phyloP scores from a whole-genome alignment of 78 protist species.

The Parvularia atlantis region DNA sequence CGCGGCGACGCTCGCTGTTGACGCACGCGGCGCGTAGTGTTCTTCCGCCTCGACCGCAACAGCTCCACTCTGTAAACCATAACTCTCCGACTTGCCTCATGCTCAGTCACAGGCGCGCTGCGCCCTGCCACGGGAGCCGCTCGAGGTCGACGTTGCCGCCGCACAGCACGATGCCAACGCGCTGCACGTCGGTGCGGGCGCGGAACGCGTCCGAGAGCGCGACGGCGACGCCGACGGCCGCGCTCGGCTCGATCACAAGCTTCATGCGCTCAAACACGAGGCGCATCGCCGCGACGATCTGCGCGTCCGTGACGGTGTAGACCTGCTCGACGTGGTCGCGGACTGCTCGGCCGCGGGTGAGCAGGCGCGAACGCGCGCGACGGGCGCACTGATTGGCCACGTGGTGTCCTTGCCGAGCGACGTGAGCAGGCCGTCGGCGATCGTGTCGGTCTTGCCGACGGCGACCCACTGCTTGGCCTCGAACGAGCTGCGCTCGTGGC shows the following conservation, averaged over 20 bases:
- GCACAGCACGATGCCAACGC: constrained; percentile 38
- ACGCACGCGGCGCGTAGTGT: no score
- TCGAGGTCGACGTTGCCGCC: constrained; percentile 62
- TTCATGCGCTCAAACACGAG: constrained; percentile 73
- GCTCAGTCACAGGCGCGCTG: no score
- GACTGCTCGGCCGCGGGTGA: not conserved
- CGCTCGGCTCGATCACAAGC: constrained; percentile 66
- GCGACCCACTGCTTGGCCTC: no score
- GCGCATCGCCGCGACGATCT: constrained; percentile 54
- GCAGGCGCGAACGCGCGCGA: not conserved
- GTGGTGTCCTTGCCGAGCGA: constrained; percentile 32
- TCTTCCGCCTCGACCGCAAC: no score
- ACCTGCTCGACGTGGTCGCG: constrained; percentile 8
- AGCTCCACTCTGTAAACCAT: no score
- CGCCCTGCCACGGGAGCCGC: no score
- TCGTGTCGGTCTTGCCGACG: constrained; percentile 36
- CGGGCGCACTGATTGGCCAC: constrained; percentile 22
- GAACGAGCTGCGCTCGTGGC: no score
- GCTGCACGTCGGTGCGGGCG: no score
- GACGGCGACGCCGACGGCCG: constrained; percentile 55
- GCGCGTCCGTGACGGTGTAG: constrained; percentile 49
- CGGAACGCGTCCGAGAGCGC: constrained; percentile 7
- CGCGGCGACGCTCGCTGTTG: no score
- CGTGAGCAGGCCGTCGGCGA: constrained; percentile 67
- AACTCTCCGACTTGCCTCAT: no score